Evolutionary conservation across 192 early-diverging fungal species (phyloP).

Genomic region (Coemansia sp.): DNA sequence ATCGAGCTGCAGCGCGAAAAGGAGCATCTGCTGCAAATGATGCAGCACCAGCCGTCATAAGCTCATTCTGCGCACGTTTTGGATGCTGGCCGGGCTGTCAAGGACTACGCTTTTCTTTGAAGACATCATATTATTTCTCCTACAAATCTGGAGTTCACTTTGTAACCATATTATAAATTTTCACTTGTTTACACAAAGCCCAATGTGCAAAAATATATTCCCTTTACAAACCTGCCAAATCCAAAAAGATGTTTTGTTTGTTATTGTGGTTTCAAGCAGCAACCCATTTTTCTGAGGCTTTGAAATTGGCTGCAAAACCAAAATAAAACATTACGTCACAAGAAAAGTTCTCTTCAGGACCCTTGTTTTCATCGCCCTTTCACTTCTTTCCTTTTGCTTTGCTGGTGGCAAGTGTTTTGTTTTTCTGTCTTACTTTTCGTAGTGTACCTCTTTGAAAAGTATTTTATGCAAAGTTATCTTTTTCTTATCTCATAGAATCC

Average conservation of each 20-base stretch:
- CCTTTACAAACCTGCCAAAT: not conserved
- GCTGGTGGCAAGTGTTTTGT: not conserved
- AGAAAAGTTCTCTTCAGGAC: not conserved
- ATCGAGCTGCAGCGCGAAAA: slow-evolving; percentile 13
- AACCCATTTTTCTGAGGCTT: not conserved
- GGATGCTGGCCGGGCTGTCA: too few relatives aligned
- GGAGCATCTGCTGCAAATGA: not conserved
- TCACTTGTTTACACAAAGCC: not conserved
- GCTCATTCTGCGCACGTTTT: not conserved
- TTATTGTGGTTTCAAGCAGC: not conserved
- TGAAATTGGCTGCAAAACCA: not conserved
- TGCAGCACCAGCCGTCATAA: not conserved
- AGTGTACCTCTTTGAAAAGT: not conserved
- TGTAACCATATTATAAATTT: not conserved
- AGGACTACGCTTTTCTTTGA: not conserved
- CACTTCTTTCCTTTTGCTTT: not conserved
- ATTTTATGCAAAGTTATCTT: not conserved
- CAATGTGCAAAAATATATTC: not conserved
- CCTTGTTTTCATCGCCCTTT: not conserved
- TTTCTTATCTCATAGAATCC: slow-evolving; percentile 1
- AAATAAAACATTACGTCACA: not conserved
- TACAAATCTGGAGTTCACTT: not conserved
- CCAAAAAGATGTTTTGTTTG: not conserved
- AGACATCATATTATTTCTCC: not conserved
- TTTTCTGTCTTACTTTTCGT: not conserved